These are phyloP conservation scores for Punctularia strigosozonata DNA, from an alignment of 768 basidiomycete genomes.

Conservation along the genomic window DNA sequence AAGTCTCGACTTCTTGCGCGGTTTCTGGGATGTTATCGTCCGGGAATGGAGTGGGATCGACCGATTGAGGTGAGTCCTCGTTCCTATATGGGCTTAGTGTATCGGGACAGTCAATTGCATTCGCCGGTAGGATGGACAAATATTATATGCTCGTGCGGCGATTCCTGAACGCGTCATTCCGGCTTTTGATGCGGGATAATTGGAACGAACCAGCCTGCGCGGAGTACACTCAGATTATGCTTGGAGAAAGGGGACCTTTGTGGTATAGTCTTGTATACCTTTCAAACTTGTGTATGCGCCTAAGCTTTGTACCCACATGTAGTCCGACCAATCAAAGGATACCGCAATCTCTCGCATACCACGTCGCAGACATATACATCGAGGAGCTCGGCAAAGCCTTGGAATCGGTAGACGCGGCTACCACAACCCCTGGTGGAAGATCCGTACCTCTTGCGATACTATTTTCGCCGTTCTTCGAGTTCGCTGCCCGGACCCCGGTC, in stretches of 20 bases:
- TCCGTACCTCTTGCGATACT: conserved; percentile 43
- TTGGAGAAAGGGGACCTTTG: conserved; percentile 62
- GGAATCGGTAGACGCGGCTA: conserved; percentile 13
- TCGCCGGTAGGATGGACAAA: conserved; percentile 72
- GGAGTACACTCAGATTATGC: conserved; percentile 62
- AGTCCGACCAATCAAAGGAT: conserved; percentile 65
- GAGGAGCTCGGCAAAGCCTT: conserved; percentile 76
- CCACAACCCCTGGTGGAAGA: conserved; percentile 15
- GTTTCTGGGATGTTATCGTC: conserved; percentile 86
- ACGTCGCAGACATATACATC: conserved; percentile 82
- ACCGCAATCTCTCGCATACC: conserved; percentile 70
- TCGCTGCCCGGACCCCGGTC: conserved; percentile 58
- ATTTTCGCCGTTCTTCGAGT: conserved; percentile 56
- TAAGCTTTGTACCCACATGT: conserved; percentile 2
- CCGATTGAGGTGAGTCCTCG: conserved; percentile 66
- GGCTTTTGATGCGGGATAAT: conserved; percentile 53
- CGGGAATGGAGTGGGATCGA: conserved; percentile 94
- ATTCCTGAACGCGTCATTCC: conserved; percentile 79
- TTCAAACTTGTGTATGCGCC: neutral
- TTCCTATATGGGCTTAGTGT: no score
- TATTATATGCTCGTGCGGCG: conserved; percentile 91
- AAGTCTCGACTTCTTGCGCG: conserved; percentile 67
- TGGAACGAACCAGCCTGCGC: conserved; percentile 52
- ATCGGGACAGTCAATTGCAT: no score
- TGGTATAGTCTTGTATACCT: conserved; percentile 36